phyloP scores from a whole-genome alignment of 2,329 filamentous ascomycete species.

The Neocucurbitaria cava region DNA sequence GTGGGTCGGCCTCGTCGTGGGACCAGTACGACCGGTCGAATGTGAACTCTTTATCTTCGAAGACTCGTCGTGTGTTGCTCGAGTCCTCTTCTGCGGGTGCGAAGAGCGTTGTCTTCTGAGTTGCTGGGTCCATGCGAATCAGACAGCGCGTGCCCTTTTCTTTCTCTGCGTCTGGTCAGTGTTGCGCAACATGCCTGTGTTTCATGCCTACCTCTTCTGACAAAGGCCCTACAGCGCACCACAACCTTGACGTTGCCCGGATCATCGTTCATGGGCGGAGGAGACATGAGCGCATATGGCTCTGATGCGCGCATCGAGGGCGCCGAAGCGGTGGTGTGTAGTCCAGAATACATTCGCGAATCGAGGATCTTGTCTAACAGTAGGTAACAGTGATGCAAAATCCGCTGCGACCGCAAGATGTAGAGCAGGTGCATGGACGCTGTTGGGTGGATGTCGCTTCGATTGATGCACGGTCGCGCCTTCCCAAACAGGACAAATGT shows the following conservation, averaged over 20 bases:
- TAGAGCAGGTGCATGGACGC: slow-evolving; percentile 41
- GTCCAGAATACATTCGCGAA: slow-evolving; percentile 35
- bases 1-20: slow-evolving; percentile 76
- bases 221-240: slow-evolving; percentile 57
- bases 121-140: slow-evolving; percentile 87
- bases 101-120: slow-evolving; percentile 82
- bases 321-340: slow-evolving; percentile 51
- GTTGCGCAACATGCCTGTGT: neutral
- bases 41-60: slow-evolving; percentile 89
- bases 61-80: slow-evolving; percentile 73
- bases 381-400: slow-evolving; percentile 27
- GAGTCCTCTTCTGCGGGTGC: slow-evolving; percentile 66
- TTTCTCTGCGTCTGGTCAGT: slow-evolving; percentile 67
- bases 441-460: slow-evolving; percentile 8
- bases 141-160: slow-evolving; percentile 83
- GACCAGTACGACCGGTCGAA: slow-evolving; percentile 99
- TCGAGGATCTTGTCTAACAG: slow-evolving; percentile 37
- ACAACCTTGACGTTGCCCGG: slow-evolving; percentile 60
- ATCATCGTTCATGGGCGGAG: slow-evolving; percentile 47
- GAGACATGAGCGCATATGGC: slow-evolving; percentile 39
- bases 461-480: slow-evolving; percentile 21
- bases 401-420: slow-evolving; percentile 36
- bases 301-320: slow-evolving; percentile 54
- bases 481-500: slow-evolving; percentile 34
- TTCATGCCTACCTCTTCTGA: slow-evolving; percentile 51